A percentile compares a stretch with the other conserved stretches of the same genome.
These are phyloP conservation scores for Plasmodium chabaudi DNA, from an alignment of 169 alveolate species.

Conservation along the genomic window DNA sequence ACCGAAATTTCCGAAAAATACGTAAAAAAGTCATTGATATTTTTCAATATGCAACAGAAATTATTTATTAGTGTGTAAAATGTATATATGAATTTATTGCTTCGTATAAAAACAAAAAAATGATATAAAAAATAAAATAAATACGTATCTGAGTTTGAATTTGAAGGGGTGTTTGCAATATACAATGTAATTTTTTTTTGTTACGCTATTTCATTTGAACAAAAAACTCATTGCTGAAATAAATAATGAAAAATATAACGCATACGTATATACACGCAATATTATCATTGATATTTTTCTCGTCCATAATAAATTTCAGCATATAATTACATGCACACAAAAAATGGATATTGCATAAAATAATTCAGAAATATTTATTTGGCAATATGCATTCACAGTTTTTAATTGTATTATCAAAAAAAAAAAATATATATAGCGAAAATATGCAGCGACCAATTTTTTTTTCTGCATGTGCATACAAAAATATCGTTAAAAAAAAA, in stretches of 20 bases:
- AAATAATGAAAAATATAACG: not conserved
- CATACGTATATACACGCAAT: conserved; percentile 3
- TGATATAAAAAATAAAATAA: too few relatives aligned
- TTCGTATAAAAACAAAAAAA: too few relatives aligned
- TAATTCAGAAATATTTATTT: too few relatives aligned
- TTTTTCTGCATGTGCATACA: conserved; percentile 50
- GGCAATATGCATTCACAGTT: too few relatives aligned
- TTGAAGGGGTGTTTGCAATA: not conserved
- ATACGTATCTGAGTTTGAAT: too few relatives aligned
- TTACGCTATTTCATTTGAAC: not conserved
- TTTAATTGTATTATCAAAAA: too few relatives aligned
- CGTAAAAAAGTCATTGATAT: too few relatives aligned
- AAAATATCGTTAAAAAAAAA: conserved; percentile 57
- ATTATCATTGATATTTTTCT: conserved; percentile 1
- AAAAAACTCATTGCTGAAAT: not conserved
- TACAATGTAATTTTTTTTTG: not conserved
- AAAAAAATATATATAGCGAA: conserved; percentile 32
- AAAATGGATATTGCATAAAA: not conserved
- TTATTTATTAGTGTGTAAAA: too few relatives aligned
- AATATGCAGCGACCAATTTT: conserved; percentile 30
- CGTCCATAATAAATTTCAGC: not conserved
- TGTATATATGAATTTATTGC: too few relatives aligned
- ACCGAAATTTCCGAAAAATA: too few relatives aligned
- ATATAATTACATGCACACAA: conserved; percentile 45
- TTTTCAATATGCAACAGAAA: too few relatives aligned